Base-by-base conservation (phyloP, 2,329 filamentous ascomycete species). In the Epichloe amarillans region DNA sequence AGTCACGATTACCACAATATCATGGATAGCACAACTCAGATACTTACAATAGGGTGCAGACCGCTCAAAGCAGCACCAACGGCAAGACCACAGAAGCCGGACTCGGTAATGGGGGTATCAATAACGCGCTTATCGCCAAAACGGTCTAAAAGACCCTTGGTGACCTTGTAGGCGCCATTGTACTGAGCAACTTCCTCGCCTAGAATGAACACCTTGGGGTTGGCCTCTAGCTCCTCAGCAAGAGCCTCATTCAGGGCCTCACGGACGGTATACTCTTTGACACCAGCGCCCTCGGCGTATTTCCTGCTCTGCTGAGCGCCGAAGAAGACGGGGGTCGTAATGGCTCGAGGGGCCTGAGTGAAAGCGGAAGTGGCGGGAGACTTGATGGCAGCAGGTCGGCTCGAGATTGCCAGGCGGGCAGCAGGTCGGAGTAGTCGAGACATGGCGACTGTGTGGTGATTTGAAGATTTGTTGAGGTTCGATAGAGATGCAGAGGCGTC, bases 131-230 rank as follows among this genome's bases (percentile, higher is more conserved):
- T 94, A 56, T 95, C 90, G 62, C 93, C 93, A 69, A 98, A 98
- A 63, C 91, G 86, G 74, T 98, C 93, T 64, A 97, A 72, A 57
- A 98, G 82, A 61, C 93, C 93, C 78, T 95, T 96, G 64, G 93
- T 98, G 67, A 98, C 91, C 76, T 98, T 98, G 83, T 98, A 98
- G 66, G 91, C 91, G 77, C 93, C 93, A 71, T 98, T 98, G 78
- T 98, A 98, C 74, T 98, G 93, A 63, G 93, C 93, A 65, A 98
- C 93, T 76, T 98, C 93, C 78, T 98, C 93, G 64, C 93, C 93
- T 53, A 98, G 71, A 60, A 98, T 75, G 70, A 96, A 98, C 62
- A 96, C 90, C 78, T 96, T 97, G 57, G 84, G 78, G 72, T 98
- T 95, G 66, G 72, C 69, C 77, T 96, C 90, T 70, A 98, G 83